Base-by-base conservation (phyloP, 2,329 filamentous ascomycete genomes). In the Teratosphaeria epicoccoides region DNA sequence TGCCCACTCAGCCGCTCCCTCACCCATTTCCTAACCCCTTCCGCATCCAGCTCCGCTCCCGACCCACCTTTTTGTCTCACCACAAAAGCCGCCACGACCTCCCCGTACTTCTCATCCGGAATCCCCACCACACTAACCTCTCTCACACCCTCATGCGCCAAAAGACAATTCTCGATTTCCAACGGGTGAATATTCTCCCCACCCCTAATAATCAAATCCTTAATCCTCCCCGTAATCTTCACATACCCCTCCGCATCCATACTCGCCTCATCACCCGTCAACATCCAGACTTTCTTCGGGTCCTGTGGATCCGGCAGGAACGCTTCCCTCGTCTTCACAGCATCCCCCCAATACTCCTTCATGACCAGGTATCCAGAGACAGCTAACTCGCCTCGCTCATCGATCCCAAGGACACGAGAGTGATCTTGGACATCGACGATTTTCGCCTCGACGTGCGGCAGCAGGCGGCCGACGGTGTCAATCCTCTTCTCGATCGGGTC, bases 171-270 rank as follows among this genome's bases (percentile, higher is more conserved):
- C 68, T 98, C 93, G 2, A 97, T 78, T 68, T 97, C 93, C 5
- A 95, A 75, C 0, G 93, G 93, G 67, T 95, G 88, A 51, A 96
- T 95, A 66, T 98, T 98, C 68, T 97, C 93, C 23, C 93, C 93
- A 24, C 87, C 91, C 24, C 88, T 81, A 65, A 97, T 97, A 61
- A 98, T 96, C 50, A 97, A 71, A 66, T 98, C 93, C 33, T 97
- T 97, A 65, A 95, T 91, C 14, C 90, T 78, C 2, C 90, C 88
- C 0, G 89, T 96, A 63, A 97, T 95, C 59, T 80, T 79, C 2
- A 96, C 80, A 65, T 89, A 97, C 2, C 91, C 93, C 24, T 89
- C 77, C 4, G 70, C 75, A 55, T 94, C 88, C 79, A 97, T 94
- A 49, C 75, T 72, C 1, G 89, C 93, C 73, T 97, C 91, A 63